These are phyloP conservation scores for Poronia punctata DNA, from an alignment of 495 filamentous ascomycete species.

Conservation along the genomic window DNA sequence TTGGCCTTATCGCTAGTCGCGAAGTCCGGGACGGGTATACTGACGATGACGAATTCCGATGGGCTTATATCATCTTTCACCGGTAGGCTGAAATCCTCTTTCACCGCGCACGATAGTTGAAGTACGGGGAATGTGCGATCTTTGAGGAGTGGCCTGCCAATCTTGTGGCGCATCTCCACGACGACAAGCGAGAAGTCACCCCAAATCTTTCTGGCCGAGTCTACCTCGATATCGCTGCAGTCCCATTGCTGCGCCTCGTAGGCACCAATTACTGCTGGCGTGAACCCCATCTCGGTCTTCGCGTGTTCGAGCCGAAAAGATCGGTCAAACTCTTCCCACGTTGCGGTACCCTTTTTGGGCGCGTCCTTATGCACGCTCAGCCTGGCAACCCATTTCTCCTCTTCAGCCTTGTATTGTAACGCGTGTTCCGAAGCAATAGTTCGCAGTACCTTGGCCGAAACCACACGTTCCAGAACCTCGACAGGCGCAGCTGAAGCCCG, in stretches of 20 bases:
- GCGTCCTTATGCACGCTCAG: constrained; percentile 54
- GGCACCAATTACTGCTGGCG: constrained; percentile 56
- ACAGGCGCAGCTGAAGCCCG: constrained; percentile 39
- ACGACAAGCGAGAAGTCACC: constrained; percentile 44
- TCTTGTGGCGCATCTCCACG: constrained; percentile 44
- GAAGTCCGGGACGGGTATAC: constrained; percentile 44
- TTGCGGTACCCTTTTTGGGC: constrained; percentile 50
- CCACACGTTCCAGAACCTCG: constrained; percentile 36
- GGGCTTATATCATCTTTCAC: constrained; percentile 5
- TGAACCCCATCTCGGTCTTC: constrained; percentile 64
- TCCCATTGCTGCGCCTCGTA: constrained; percentile 49
- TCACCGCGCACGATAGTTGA: constrained; percentile 30
- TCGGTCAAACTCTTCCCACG: constrained; percentile 56
- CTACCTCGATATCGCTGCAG: constrained; percentile 30
- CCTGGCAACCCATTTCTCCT: constrained; percentile 64
- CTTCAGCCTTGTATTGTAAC: constrained; percentile 13
- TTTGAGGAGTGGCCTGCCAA: constrained; percentile 41
- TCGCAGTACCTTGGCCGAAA: constrained; percentile 33
- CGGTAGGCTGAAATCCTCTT: constrained; percentile 3
- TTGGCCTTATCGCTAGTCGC: constrained; percentile 24
- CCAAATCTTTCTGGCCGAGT: constrained; percentile 34
- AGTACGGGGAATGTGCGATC: constrained; percentile 52
- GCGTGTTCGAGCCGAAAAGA: constrained; percentile 57
- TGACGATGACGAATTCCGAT: constrained; percentile 46
- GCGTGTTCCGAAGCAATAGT: constrained; percentile 7